Evolutionary conservation across 2,329 filamentous ascomycete species (phyloP).

Genomic region (Aspergillus quadricinctus): DNA sequence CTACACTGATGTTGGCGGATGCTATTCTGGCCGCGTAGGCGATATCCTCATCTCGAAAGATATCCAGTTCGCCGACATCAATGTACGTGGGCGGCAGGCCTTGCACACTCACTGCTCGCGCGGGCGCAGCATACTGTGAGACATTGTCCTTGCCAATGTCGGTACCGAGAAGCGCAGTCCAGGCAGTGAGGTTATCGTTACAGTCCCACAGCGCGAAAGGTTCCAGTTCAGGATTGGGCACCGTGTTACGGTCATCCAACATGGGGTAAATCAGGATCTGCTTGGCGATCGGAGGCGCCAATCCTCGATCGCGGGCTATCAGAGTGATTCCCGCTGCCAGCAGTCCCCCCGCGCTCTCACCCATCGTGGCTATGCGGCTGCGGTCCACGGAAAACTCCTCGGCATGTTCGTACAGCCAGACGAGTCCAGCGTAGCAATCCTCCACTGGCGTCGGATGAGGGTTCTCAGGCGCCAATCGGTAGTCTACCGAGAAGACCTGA

Average conservation of each 20-base stretch:
- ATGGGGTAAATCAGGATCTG: constrained; percentile 47
- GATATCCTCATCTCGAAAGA: constrained; percentile 41
- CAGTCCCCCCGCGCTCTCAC: constrained; percentile 43
- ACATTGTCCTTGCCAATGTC: constrained; percentile 31
- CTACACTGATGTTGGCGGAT: constrained; percentile 39
- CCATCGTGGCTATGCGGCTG: constrained; percentile 38
- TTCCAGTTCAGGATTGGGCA: constrained; percentile 30
- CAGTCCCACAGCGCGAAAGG: constrained; percentile 33
- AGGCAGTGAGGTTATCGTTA: constrained; percentile 40
- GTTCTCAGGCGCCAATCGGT: constrained; percentile 23
- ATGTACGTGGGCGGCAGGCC: constrained; percentile 44
- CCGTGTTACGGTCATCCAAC: constrained; percentile 43
- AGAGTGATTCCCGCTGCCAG: constrained; percentile 39
- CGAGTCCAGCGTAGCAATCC: constrained; percentile 27
- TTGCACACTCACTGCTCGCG: constrained; percentile 31
- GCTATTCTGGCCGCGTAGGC: constrained; percentile 39
- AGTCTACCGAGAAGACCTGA: constrained; percentile 24
- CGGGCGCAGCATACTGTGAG: constrained; percentile 35
- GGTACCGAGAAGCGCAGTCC: constrained; percentile 39
- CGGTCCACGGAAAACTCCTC: constrained; percentile 40
- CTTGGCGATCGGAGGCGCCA: constrained; percentile 30
- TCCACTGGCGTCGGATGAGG: constrained; percentile 19
- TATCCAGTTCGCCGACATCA: constrained; percentile 42
- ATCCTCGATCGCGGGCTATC: constrained; percentile 32
- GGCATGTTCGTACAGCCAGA: constrained; percentile 38